Evolutionary conservation across 1,284 basidiomycete species (phyloP).

Genomic region (Trichosporon faecale): DNA sequence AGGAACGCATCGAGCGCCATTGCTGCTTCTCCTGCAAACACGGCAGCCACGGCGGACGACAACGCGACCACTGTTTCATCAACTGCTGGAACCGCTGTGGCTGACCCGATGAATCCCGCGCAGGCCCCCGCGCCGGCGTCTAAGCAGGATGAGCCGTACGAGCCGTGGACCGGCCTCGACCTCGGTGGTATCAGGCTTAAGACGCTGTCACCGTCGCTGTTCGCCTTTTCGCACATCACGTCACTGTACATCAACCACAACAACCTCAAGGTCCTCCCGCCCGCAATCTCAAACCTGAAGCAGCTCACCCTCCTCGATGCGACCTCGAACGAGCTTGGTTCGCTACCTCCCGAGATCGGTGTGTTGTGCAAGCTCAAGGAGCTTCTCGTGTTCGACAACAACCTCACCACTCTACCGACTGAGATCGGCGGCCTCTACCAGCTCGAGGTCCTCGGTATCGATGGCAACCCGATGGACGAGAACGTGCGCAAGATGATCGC

Average conservation of each 20-base stretch:
- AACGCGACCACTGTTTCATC: conserved; percentile 7
- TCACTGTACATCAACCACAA: conserved; percentile 99
- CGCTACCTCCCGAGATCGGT: conserved; percentile 83
- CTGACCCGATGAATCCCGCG: conserved; percentile 40
- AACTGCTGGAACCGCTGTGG: conserved; percentile 19
- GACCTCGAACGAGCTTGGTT: conserved; percentile 78
- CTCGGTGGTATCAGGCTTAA: conserved; percentile 95
- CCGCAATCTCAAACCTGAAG: conserved; percentile 77
- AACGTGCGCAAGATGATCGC: conserved; percentile 76
- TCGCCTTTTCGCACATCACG: conserved; percentile 88
- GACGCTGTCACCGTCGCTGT: conserved; percentile 78
- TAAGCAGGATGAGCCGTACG: conserved; percentile 41
- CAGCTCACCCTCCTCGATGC: conserved; percentile 89
- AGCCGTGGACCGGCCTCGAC: conserved; percentile 84
- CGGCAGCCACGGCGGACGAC: conserved; percentile 17
- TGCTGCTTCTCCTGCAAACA: not conserved
- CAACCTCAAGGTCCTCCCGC: conserved; percentile 72
- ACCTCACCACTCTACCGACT: conserved; percentile 73
- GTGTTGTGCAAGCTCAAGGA: conserved; percentile 88
- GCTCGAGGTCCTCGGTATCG: conserved; percentile 87
- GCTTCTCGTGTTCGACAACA: conserved; percentile 93
- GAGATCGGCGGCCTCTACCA: conserved; percentile 91
- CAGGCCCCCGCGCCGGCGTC: conserved; percentile 35
- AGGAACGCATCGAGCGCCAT: conserved; percentile 36
- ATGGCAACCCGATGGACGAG: conserved; percentile 89